phyloP scores from a whole-genome alignment of 1,139 yeast genomes.

The Pneumocystis murina region DNA sequence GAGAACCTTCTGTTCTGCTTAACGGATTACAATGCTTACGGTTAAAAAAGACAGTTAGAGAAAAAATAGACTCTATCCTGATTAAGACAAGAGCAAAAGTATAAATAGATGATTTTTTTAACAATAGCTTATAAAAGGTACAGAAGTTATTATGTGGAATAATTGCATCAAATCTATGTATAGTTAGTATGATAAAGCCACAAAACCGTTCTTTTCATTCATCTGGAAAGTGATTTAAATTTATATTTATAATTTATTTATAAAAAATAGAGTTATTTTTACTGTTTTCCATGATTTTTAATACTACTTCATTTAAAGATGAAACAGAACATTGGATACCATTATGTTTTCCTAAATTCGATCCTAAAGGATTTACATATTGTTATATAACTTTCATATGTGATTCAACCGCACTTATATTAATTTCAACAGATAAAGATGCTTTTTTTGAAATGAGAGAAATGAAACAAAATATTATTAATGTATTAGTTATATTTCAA shows the following conservation, averaged over 20 bases:
- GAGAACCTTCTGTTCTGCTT: conserved; percentile 42
- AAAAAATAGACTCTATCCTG: conserved; percentile 32
- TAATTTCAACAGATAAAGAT: conserved; percentile 71
- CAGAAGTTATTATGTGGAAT: conserved; percentile 38
- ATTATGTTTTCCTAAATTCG: conserved; percentile 79
- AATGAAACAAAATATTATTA: conserved; percentile 40
- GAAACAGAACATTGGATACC: conserved; percentile 87
- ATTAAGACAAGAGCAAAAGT: conserved; percentile 29
- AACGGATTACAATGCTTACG: conserved; percentile 49
- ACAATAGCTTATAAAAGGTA: conserved; percentile 13
- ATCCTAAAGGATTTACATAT: conserved; percentile 72
- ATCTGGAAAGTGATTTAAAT: conserved; percentile 15
- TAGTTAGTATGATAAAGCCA: conserved; percentile 50
- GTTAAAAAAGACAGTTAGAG: conserved; percentile 34
- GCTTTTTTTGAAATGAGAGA: conserved; percentile 62
- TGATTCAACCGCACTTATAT: conserved; percentile 42
- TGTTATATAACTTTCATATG: conserved; percentile 54
- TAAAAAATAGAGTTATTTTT: conserved; percentile 39
- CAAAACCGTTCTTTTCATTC: conserved; percentile 52
- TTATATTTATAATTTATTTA: not conserved
- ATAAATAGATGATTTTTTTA: not conserved
- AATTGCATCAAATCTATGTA: conserved; percentile 38
- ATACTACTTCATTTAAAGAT: conserved; percentile 35
- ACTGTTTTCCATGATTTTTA: conserved; percentile 46
- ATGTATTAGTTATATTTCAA: conserved; percentile 7